These are phyloP conservation scores for Xylaria palmicola DNA, from an alignment of 495 filamentous ascomycete genomes.

Conservation along the genomic window DNA sequence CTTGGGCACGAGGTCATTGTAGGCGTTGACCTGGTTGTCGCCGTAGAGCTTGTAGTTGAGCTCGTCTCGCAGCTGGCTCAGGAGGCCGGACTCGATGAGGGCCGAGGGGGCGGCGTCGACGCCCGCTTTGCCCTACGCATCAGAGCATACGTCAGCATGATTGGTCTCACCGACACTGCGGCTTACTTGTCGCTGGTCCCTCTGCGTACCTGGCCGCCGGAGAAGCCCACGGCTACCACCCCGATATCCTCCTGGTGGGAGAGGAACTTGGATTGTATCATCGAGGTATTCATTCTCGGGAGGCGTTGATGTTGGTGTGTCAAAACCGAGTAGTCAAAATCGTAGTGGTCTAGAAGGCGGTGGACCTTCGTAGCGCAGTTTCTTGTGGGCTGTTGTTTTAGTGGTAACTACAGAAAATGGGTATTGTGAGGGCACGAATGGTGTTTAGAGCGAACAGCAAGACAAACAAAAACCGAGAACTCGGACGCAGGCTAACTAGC, in stretches of 20 bases:
- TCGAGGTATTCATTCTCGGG: slow-evolving; percentile 56
- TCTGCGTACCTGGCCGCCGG: slow-evolving; percentile 83
- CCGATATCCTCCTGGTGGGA: slow-evolving; percentile 74
- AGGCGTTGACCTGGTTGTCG: slow-evolving; percentile 80
- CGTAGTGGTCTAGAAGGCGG: background rate
- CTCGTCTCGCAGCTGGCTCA: slow-evolving; percentile 78
- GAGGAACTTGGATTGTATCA: slow-evolving; percentile 80
- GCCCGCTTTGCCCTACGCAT: slow-evolving; percentile 74
- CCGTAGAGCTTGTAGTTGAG: slow-evolving; percentile 85
- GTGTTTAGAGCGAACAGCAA: too few relatives aligned
- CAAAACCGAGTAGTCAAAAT: background rate
- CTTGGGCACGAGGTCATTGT: slow-evolving; percentile 70
- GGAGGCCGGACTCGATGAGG: slow-evolving; percentile 84
- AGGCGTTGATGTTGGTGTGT: background rate
- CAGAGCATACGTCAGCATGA: slow-evolving; percentile 17
- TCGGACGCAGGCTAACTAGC: background rate
- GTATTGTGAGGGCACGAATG: too few relatives aligned
- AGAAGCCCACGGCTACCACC: slow-evolving; percentile 94
- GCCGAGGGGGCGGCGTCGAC: slow-evolving; percentile 92
- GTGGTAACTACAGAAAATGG: too few relatives aligned
- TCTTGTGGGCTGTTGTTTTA: too few relatives aligned
- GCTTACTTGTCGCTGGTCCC: background rate
- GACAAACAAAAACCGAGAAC: too few relatives aligned
- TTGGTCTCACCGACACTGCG: background rate
- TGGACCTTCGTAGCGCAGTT: background rate